Percentiles rank a stretch among this genome's conserved stretches.
Evolutionary conservation across 2,329 filamentous ascomycete genomes (phyloP).

Genomic region (Trichoderma afroharzianum): DNA sequence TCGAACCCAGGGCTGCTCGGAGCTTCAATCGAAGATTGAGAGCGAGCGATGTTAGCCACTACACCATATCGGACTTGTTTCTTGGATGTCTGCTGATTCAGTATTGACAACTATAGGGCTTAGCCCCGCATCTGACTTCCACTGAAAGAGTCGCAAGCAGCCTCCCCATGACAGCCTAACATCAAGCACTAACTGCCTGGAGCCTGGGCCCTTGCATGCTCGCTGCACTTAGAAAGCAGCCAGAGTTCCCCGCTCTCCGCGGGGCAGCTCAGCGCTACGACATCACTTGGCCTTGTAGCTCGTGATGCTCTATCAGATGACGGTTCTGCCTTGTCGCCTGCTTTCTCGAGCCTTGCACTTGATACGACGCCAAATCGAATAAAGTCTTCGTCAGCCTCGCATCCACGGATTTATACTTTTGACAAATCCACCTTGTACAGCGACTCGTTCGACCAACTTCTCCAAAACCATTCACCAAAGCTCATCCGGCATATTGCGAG

Average conservation of each 20-base stretch:
- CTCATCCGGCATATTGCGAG: not conserved
- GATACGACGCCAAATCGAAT: not conserved
- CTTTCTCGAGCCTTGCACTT: not conserved
- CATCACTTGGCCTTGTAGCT: constrained; percentile 23
- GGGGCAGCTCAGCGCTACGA: constrained; percentile 22
- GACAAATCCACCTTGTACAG: not conserved
- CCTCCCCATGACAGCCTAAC: not conserved
- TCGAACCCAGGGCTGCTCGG: constrained; percentile 37
- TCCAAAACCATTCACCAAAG: not conserved
- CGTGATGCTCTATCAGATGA: constrained; percentile 27
- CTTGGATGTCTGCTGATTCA: rapidly evolving
- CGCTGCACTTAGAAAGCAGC: not conserved
- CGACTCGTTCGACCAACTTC: not conserved
- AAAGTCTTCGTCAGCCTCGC: not conserved
- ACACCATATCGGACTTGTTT: constrained; percentile 33
- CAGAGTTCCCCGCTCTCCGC: constrained; percentile 22
- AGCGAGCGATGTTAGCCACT: constrained; percentile 38
- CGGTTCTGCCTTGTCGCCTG: constrained; percentile 13
- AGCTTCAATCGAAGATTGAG: constrained; percentile 25
- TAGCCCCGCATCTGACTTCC: not conserved
- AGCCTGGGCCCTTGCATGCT: not conserved
- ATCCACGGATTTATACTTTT: not conserved
- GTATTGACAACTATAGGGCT: not conserved
- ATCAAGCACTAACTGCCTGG: not conserved
- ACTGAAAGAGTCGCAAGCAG: not conserved